Percentiles rank a stretch among this genome's conserved stretches.
Evolutionary conservation across 2,329 filamentous ascomycete genomes (phyloP).

Genomic region (Sclerotinia trifoliorum): DNA sequence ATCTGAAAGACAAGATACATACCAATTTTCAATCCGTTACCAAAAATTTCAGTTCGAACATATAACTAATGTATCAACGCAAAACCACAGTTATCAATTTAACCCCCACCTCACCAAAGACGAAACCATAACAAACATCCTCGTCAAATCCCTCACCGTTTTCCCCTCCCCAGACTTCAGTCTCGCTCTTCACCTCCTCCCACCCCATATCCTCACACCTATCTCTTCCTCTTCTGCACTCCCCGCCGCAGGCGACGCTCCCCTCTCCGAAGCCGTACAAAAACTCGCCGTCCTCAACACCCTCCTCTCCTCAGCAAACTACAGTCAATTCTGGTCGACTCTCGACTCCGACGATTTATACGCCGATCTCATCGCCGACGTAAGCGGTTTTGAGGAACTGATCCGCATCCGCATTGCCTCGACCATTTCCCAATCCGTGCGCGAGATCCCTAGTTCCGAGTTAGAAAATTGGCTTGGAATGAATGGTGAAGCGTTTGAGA

Average conservation of each 20-base stretch:
- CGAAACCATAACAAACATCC: slow-evolving; percentile 97
- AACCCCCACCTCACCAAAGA: slow-evolving; percentile 97
- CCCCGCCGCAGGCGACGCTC: slow-evolving; percentile 58
- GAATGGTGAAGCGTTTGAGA: slow-evolving; percentile 63
- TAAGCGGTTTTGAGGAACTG: slow-evolving; percentile 90
- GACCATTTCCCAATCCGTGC: slow-evolving; percentile 77
- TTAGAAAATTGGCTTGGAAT: slow-evolving; percentile 77
- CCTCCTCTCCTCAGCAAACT: slow-evolving; percentile 86
- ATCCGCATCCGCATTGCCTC: slow-evolving; percentile 87
- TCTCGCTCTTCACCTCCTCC: slow-evolving; percentile 90
- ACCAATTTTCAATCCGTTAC: slow-evolving; percentile 21
- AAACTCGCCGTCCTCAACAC: slow-evolving; percentile 68
- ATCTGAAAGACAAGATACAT: slow-evolving; percentile 57
- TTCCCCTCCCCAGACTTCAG: slow-evolving; percentile 96
- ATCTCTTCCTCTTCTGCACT: slow-evolving; percentile 49
- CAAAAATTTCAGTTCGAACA: neutral
- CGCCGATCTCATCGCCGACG: slow-evolving; percentile 91
- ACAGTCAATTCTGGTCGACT: slow-evolving; percentile 88
- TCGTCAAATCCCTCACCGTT: slow-evolving; percentile 95
- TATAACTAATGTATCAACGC: slow-evolving; percentile 9
- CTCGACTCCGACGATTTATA: slow-evolving; percentile 93
- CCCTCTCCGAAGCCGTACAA: slow-evolving; percentile 78
- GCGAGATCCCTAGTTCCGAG: slow-evolving; percentile 66
- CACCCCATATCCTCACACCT: slow-evolving; percentile 71
- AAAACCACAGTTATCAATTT: slow-evolving; percentile 81